Evolutionary conservation across 2,329 filamentous ascomycete genomes (phyloP).

Genomic region (Hypoxylon rubiginosum): DNA sequence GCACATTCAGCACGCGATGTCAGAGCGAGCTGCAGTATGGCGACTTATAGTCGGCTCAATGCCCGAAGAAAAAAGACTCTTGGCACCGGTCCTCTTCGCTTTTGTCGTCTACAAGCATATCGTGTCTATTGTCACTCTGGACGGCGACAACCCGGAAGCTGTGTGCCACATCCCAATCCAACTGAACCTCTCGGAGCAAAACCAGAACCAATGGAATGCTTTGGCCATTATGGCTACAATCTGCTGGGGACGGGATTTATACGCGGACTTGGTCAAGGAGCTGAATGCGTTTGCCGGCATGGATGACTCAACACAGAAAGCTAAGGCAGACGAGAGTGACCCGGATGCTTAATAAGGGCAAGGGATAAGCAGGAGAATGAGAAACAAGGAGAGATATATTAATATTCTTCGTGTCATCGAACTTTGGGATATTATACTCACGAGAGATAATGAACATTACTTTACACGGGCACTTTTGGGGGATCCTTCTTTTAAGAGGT

Average conservation of each 20-base stretch:
- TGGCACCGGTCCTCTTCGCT: slow-evolving; percentile 49
- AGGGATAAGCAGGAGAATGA: not conserved
- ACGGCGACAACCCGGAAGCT: slow-evolving; percentile 46
- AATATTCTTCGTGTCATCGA: slow-evolving; percentile 11
- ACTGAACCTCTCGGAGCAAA: slow-evolving; percentile 50
- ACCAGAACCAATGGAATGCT: slow-evolving; percentile 53
- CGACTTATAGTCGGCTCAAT: slow-evolving; percentile 17
- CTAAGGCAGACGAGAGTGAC: slow-evolving; percentile 37
- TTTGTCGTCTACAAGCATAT: slow-evolving; percentile 52
- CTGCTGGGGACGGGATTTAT: slow-evolving; percentile 52
- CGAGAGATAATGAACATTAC: not conserved
- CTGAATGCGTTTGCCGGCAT: not conserved
- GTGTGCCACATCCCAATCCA: slow-evolving; percentile 47
- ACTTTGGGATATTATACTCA: not conserved
- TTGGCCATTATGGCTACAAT: slow-evolving; percentile 52
- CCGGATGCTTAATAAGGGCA: slow-evolving; percentile 43
- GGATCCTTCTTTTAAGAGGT: not conserved
- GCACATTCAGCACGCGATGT: slow-evolving; percentile 43
- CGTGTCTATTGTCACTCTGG: slow-evolving; percentile 50
- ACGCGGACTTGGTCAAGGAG: slow-evolving; percentile 32
- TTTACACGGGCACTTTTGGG: slow-evolving; percentile 3
- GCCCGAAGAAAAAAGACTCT: slow-evolving; percentile 23
- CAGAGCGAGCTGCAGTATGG: slow-evolving; percentile 42
- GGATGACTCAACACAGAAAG: not conserved
- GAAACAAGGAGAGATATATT: not conserved